Evolutionary conservation across 2,329 filamentous ascomycete genomes (phyloP), one percentile per base, ranked within the genome.

Genomic region (Pezicula rhizophila): DNA sequence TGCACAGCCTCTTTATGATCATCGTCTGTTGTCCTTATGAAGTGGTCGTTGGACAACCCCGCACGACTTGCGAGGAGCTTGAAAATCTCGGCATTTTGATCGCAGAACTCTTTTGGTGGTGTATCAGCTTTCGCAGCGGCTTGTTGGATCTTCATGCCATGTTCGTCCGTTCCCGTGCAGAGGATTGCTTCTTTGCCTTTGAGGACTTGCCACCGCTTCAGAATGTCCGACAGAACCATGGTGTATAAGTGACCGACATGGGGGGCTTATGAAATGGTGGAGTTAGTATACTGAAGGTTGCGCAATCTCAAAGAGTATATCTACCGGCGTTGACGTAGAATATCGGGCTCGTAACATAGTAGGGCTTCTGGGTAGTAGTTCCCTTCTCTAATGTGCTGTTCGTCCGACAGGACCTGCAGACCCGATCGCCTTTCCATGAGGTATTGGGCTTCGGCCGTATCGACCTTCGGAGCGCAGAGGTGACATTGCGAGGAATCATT

Each of bases 291-390:
- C 18, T 42, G 18, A 23, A 15, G 25, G 31, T 15, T 35, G n/a
- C 2, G 40, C 20, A 23, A 54, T 15, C 52, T 49, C 17, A 42
- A 15, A 33, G 25, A 14, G 10, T 31, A 12, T 15, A 28, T 42
- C 34, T 72, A 91, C 89, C 83, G 48, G 91, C 89, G 78, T 99
- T 99, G 72, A 99, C 93, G 69, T 99, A 99, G 74, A 97, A 99
- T 50, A 99, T 99, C 2, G 93, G 93, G 8, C 90, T 95, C 5
- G 93, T 97, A 61, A 96, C 77, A 74, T 97, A 99, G 73, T 85
- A 96, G 8, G 92, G 90, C 72, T 97, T 97, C 52, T 70, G 66
- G 3, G 43, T 8, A n/a, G 41, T 53, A n/a, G 41, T 53, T 57
- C 11, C 47, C 45, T 35, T 42, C 28, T 26, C 45, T 43, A 33